Evolutionary conservation across 106 monocot species (phyloP).

Genomic region (Dendrobium catenatum): DNA sequence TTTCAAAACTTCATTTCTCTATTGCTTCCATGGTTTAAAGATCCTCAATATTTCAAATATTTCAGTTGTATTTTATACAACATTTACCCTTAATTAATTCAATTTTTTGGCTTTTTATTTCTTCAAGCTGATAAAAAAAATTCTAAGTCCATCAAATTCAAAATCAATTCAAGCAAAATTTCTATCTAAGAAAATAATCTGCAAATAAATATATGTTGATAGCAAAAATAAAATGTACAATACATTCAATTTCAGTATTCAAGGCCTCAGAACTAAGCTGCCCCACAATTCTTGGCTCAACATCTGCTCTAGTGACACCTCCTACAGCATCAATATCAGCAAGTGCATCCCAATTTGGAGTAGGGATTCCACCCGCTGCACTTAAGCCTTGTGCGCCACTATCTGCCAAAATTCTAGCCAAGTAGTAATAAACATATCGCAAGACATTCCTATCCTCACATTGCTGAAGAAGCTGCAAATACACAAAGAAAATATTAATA

Average conservation of each 20-base stretch:
- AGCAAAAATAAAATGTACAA: neutral
- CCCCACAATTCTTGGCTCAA: conserved; percentile 77
- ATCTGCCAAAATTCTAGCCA: conserved; percentile 96
- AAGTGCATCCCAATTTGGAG: conserved; percentile 99
- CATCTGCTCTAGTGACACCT: conserved; percentile 96
- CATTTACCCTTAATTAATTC: neutral
- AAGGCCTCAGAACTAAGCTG: conserved; percentile 82
- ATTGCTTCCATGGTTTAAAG: neutral
- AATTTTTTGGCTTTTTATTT: neutral
- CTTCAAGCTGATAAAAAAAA: neutral
- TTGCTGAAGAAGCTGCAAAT: conserved; percentile 89
- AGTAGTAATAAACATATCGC: conserved; percentile 99
- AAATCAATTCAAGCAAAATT: conserved; percentile 1
- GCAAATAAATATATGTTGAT: neutral
- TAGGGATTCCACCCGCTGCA: conserved; percentile 90
- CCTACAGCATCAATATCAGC: conserved; percentile 98
- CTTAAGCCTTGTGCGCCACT: conserved; percentile 78
- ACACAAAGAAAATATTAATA: neutral
- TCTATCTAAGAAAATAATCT: neutral
- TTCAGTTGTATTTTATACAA: neutral
- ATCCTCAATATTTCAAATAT: neutral
- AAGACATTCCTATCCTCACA: conserved; percentile 89
- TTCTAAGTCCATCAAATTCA: neutral
- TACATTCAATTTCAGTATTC: conserved; percentile 76
- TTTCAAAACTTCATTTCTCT: neutral